These are phyloP conservation scores for Colletotrichum plurivorum DNA, from an alignment of 2,329 filamentous ascomycete species.

Conservation along the genomic window DNA sequence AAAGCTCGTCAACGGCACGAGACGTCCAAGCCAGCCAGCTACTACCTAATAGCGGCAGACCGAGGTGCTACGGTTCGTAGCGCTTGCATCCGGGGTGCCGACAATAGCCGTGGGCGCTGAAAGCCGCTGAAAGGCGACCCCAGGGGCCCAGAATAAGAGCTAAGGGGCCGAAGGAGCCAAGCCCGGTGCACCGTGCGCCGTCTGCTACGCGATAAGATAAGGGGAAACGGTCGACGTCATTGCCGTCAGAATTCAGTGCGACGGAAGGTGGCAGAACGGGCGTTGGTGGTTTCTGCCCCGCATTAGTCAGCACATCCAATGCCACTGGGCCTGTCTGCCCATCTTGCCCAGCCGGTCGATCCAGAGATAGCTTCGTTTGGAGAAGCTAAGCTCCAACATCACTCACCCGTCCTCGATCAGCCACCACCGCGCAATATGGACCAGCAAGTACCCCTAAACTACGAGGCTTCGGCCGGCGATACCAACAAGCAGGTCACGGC, in stretches of 20 bases:
- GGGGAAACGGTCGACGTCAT: constrained; percentile 30
- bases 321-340: constrained; percentile 1
- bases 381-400: constrained; percentile 20
- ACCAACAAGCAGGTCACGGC: constrained; percentile 79
- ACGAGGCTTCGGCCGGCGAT: constrained; percentile 81
- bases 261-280: background rate
- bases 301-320: constrained; percentile 32
- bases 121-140: constrained; percentile 37
- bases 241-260: too few relatives aligned
- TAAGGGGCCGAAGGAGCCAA: background rate
- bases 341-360: constrained; percentile 21
- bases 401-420: constrained; percentile 3
- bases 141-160: constrained; percentile 3
- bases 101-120: constrained; percentile 35
- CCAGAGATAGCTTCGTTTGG: constrained; percentile 10
- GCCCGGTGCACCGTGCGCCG: constrained; percentile 2
- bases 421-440: constrained; percentile 58
- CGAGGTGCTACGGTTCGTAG: constrained; percentile 35
- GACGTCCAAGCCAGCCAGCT: background rate
- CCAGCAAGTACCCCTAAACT: constrained; percentile 79
- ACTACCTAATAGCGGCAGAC: background rate
- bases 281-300: constrained; percentile 13
- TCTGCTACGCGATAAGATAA: constrained; percentile 29
- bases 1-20: background rate
- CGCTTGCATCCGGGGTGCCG: constrained; percentile 24